phyloP scores from a whole-genome alignment of 2,329 filamentous ascomycete genomes.

The Pseudopithomyces chartarum region DNA sequence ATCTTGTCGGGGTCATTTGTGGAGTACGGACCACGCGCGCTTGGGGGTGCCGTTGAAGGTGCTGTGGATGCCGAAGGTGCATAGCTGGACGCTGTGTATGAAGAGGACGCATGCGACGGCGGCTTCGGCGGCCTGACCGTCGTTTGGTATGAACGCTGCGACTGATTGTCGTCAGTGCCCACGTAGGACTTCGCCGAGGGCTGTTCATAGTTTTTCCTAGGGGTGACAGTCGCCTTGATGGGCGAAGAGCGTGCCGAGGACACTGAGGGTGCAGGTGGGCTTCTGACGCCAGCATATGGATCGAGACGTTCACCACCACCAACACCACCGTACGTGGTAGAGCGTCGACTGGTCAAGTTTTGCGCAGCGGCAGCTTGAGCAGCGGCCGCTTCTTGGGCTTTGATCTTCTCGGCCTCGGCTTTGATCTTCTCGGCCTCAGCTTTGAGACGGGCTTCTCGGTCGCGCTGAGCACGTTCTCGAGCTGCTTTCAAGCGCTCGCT shows the following conservation, averaged over 20 bases:
- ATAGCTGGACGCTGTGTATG: slow-evolving; percentile 85
- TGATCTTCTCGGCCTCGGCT: slow-evolving; percentile 41
- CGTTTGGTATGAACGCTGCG: slow-evolving; percentile 75
- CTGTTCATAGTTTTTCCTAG: slow-evolving; percentile 50
- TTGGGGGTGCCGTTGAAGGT: slow-evolving; percentile 81
- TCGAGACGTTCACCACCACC: slow-evolving; percentile 71
- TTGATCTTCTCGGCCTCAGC: slow-evolving; percentile 44
- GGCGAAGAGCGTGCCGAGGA: slow-evolving; percentile 46
- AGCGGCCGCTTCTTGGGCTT: slow-evolving; percentile 25
- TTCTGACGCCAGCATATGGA: slow-evolving; percentile 67
- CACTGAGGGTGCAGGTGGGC: slow-evolving; percentile 53
- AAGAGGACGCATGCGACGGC: slow-evolving; percentile 45
- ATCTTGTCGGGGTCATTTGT: slow-evolving; percentile 96
- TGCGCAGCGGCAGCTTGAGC: slow-evolving; percentile 29
- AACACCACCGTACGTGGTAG: slow-evolving; percentile 45
- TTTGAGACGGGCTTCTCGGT: slow-evolving; percentile 44
- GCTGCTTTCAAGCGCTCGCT: slow-evolving; percentile 45
- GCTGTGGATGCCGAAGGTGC: slow-evolving; percentile 83
- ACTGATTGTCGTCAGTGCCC: slow-evolving; percentile 62
- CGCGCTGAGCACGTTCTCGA: slow-evolving; percentile 45
- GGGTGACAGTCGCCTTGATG: slow-evolving; percentile 44
- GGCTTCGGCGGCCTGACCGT: slow-evolving; percentile 64
- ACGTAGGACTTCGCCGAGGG: slow-evolving; percentile 63
- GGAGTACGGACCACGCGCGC: slow-evolving; percentile 75
- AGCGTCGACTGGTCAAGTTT: slow-evolving; percentile 30